Evolutionary conservation across 257 asterid genomes (phyloP), one percentile per base, ranked within the genome.

Genomic region (Lycium ferocissimum): DNA sequence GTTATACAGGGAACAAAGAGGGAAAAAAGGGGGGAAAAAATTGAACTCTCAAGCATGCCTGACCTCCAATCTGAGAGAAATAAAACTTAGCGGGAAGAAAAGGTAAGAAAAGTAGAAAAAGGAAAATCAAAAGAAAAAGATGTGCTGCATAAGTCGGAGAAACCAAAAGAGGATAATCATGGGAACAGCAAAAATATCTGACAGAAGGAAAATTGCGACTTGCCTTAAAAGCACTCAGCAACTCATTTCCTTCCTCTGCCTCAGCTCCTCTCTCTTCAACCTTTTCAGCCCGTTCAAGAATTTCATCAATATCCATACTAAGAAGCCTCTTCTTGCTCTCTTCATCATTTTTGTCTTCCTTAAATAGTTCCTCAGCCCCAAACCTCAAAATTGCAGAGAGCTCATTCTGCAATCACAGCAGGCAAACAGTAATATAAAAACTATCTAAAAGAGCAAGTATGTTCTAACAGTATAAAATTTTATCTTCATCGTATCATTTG

Each of bases 241-340:
- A 91, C 85, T 95, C 98, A 85, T 88, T 84, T 7, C 95, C 99
- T 88, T 91, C 91, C 92, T 94, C 99, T 69, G 85, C 93, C 87
- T 87, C 94, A 69, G 94, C 87, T 81, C 59, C 92, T 89, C 93
- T 95, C 26, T 93, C 98, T 91, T 97, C 99, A 84, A 97, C 99
- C 91, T 97, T 97, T 89, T 97, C 99, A 63, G 99, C 99, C 87
- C 99, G 93, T 86, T 97, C 99, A 88, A 97, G 99, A 89, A 97
- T 95, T 89, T 97, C 99, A 88, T 97, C 99, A 87, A 97, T 95
- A 87, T 94, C 96, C 97, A 97, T 90, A 88, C 96, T 92, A 51
- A 97, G 95, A 88, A 97, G 98, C 92, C 93, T 91, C 86, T 92
- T 95, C 91, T 97, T 97, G 92, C 94, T 95, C 87, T 97, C 99